Base-by-base conservation (phyloP, 1,139 yeast species). In the Debaryomyces robertsiae region DNA sequence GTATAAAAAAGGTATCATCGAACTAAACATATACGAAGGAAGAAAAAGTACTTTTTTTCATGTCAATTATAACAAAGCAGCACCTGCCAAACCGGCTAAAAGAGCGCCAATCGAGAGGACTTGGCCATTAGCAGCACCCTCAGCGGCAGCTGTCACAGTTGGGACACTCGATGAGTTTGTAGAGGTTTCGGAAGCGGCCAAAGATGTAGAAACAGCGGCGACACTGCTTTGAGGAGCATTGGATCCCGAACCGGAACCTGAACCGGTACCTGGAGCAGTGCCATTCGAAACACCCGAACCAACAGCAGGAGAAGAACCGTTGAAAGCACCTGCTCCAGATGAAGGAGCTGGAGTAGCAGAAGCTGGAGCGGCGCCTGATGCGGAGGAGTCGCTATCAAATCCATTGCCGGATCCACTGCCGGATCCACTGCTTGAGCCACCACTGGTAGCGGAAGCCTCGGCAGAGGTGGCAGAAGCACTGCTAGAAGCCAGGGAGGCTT, bases 81-180 rank as follows among this genome's bases (percentile, higher is more conserved):
- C 79, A 51, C 72, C 68, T 28, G 74, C 61, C 42, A 77, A 63
- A 57, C 81, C 83, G 41, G 73, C 56, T 42, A 72, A 50, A 48
- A 57, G 48, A 39, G 61, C 62, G 43, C 82, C 82, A 39, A 75
- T 58, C 28, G 78, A 66, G 43, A 75, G 60, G 39, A 75, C 72
- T 39, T 53, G 52, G 42, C 49, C 46, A 39, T 30, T 33, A 28
- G 53, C 60, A 52, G 69, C 67, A 52, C 61, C 66, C 41, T 43
- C 54, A 28, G 58, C 33, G 10, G 50, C 41, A 17, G 64, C 40
- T 16, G 65, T 48, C n/a, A 63, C 43, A 10, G 69, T 43, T 9
- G 66, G 42, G 22, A 61, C 45, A 23, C 68, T 47, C 2, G 60
- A 10, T 11, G 14, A 37, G 6, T 66, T 44, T 7, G 69, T 40